phyloP scores from a whole-genome alignment of 306 rosid genomes.

The Leucaena leucocephala region DNA sequence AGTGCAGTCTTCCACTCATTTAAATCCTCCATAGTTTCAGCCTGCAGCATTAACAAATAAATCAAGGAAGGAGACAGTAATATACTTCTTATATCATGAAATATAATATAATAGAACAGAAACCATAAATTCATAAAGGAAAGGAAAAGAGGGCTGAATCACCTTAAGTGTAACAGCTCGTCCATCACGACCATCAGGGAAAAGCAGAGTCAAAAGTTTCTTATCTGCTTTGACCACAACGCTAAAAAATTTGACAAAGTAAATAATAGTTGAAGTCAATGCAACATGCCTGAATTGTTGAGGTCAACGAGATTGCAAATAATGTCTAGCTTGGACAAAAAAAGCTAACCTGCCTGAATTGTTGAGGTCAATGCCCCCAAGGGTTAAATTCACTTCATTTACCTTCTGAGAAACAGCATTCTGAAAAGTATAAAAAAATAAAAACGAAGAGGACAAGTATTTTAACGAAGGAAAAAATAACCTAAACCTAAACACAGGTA shows the following conservation, averaged over 20 bases:
- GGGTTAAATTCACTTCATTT: slow-evolving; percentile 91
- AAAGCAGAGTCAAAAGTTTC: slow-evolving; percentile 89
- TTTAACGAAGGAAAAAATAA: neutral
- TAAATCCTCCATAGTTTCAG: slow-evolving; percentile 88
- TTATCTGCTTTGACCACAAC: slow-evolving; percentile 92
- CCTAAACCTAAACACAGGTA: no score
- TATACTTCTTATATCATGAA: neutral
- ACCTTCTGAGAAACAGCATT: slow-evolving; percentile 75
- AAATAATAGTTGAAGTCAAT: slow-evolving; percentile 10
- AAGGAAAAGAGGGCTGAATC: slow-evolving; percentile 32
- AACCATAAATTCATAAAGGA: slow-evolving; percentile 1
- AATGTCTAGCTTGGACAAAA: slow-evolving; percentile 35
- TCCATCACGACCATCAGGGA: slow-evolving; percentile 98
- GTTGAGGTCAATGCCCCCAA: slow-evolving; percentile 99
- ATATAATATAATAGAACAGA: neutral
- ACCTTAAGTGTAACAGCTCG: slow-evolving; percentile 97
- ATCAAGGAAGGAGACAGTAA: slow-evolving; percentile 12
- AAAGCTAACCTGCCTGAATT: slow-evolving; percentile 99
- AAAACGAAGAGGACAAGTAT: neutral
- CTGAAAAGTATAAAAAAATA: slow-evolving; percentile 45
- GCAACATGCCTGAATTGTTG: neutral
- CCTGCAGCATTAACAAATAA: slow-evolving; percentile 54
- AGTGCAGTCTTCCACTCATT: slow-evolving; percentile 95
- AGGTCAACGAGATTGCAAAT: slow-evolving; percentile 18
- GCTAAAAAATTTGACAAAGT: slow-evolving; percentile 53